A percentile compares a stretch with the other conserved stretches of the same genome.
Conservation (phyloP, 495 filamentous ascomycete species). For the Trichocladium antarcticum region DNA sequence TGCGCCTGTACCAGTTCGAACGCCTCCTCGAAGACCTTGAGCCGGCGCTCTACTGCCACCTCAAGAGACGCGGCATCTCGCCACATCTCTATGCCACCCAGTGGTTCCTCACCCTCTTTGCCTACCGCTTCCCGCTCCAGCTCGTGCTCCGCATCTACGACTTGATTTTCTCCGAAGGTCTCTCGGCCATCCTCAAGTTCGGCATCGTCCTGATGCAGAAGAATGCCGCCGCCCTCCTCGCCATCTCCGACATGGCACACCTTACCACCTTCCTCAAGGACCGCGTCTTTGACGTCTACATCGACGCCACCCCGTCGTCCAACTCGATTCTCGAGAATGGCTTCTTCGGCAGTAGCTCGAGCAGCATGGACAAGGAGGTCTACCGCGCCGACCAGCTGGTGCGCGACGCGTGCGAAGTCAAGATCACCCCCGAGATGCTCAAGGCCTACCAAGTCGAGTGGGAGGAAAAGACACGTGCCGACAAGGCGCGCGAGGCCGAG, state of each 20-base stretch:
- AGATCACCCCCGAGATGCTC: slow-evolving; percentile 69
- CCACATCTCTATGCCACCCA: slow-evolving; percentile 94
- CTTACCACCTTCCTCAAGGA: slow-evolving; percentile 88
- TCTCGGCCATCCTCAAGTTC: slow-evolving; percentile 88
- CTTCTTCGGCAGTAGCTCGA: slow-evolving; percentile 86
- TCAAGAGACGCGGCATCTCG: slow-evolving; percentile 74
- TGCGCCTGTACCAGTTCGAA: slow-evolving; percentile 89
- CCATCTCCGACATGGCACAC: slow-evolving; percentile 78
- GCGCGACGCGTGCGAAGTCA: slow-evolving; percentile 83
- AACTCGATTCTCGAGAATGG: slow-evolving; percentile 86
- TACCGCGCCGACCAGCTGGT: slow-evolving; percentile 91
- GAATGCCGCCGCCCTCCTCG: slow-evolving; percentile 66
- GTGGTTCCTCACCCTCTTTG: slow-evolving; percentile 99
- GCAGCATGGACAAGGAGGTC: slow-evolving; percentile 79
- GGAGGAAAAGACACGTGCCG: slow-evolving; percentile 71
- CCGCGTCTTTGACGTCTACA: slow-evolving; percentile 89
- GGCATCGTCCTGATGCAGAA: slow-evolving; percentile 92
- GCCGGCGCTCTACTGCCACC: slow-evolving; percentile 88
- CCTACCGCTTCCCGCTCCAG: slow-evolving; percentile 94
- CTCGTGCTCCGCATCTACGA: slow-evolving; percentile 95
- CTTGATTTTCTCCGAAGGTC: slow-evolving; percentile 85
- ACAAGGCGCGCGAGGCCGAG: slow-evolving; percentile 73
- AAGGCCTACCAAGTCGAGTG: slow-evolving; percentile 75
- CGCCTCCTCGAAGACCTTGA: slow-evolving; percentile 88
- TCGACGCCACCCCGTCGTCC: slow-evolving; percentile 80